Evolutionary conservation across 441 rosid species (phyloP).

Genomic region (Jatropha podagrica): DNA sequence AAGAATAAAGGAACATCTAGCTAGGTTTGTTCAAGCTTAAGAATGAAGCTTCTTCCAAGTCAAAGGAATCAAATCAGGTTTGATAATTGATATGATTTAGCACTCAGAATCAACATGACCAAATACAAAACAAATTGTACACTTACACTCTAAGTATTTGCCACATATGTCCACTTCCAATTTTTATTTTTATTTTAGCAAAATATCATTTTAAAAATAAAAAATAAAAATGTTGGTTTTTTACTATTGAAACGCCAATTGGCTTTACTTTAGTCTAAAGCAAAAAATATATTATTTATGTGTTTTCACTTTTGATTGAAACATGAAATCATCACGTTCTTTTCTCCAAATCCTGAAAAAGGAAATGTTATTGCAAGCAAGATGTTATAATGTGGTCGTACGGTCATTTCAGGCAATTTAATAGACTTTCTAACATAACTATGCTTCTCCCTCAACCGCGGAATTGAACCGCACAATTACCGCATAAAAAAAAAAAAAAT

Average conservation of each 20-base stretch:
- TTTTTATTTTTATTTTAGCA: no score
- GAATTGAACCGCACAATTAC: no score
- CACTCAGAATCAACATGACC: background rate
- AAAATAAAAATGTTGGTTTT: no score
- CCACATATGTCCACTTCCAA: background rate
- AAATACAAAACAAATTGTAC: background rate
- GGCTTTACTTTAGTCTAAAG: no score
- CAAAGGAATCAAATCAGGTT: background rate
- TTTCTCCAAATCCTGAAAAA: background rate
- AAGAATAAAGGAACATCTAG: background rate
- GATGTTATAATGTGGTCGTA: conserved; percentile 4
- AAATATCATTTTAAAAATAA: no score
- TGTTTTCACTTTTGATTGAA: background rate
- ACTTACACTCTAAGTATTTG: background rate
- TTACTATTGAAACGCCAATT: no score
- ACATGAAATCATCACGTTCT: background rate
- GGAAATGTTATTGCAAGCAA: background rate
- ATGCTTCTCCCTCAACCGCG: background rate
- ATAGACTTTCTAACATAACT: conserved; percentile 6
- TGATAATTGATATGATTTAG: background rate
- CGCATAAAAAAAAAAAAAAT: no score
- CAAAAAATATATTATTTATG: background rate
- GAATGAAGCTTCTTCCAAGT: background rate
- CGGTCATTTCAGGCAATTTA: background rate
- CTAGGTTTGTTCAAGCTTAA: conserved; percentile 4